A percentile compares a stretch with the other conserved stretches of the same genome.
These are phyloP conservation scores for Saturnispora saitoi DNA, from an alignment of 805 yeast genomes.

Conservation along the genomic window DNA sequence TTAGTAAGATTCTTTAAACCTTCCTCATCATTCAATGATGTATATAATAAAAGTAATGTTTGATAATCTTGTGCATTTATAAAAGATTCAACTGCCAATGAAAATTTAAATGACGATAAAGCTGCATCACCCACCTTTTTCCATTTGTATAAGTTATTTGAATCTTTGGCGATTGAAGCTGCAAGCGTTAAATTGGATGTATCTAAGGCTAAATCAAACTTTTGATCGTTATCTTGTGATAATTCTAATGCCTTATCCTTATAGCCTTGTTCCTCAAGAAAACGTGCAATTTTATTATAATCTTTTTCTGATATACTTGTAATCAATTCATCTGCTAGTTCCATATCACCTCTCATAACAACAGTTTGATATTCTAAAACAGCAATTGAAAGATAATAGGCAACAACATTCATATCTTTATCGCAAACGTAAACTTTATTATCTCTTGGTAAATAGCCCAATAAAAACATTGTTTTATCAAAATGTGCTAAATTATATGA, in stretches of 20 bases:
- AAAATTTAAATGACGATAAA: conserved; percentile 66
- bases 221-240: conserved; percentile 83
- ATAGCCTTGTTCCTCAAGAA: conserved; percentile 88
- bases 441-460: conserved; percentile 88
- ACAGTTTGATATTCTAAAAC: conserved; percentile 94
- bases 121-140: conserved; percentile 85
- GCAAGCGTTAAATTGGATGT: conserved; percentile 71
- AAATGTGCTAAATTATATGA: conserved; percentile 88
- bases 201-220: conserved; percentile 79
- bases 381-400: conserved; percentile 73
- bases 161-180: conserved; percentile 48
- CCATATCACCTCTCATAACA: conserved; percentile 89
- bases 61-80: conserved; percentile 73
- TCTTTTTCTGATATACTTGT: conserved; percentile 59
- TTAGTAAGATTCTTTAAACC: conserved; percentile 58
- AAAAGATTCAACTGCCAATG: conserved; percentile 73
- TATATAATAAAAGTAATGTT: conserved; percentile 70
- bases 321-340: conserved; percentile 61
- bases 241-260: conserved; percentile 74
- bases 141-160: conserved; percentile 68
- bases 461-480: conserved; percentile 74
- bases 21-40: conserved; percentile 64
- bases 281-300: conserved; percentile 73
- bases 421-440: conserved; percentile 86
- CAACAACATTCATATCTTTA: conserved; percentile 74